phyloP scores from a whole-genome alignment of 768 basidiomycete species.

The Saitozyma sp. region DNA sequence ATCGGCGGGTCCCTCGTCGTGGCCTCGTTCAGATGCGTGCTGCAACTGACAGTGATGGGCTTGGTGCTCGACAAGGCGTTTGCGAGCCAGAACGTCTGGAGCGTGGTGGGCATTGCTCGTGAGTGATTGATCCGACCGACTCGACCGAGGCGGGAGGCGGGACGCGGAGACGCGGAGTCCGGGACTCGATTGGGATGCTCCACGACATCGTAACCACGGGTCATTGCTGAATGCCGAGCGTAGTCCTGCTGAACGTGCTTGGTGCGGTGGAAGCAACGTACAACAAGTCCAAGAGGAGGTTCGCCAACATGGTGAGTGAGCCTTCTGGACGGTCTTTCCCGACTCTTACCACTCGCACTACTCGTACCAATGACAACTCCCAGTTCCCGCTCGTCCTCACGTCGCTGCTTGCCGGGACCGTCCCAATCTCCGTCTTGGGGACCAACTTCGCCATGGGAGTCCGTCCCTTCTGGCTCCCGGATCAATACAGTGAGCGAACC shows the following conservation, averaged over 20 bases:
- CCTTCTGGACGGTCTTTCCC: not conserved
- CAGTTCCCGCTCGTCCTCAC: conserved; percentile 69
- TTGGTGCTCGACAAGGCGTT: conserved; percentile 72
- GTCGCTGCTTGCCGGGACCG: conserved; percentile 71
- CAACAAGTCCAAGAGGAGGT: conserved; percentile 75
- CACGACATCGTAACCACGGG: too few relatives aligned
- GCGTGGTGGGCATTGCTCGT: conserved; percentile 72
- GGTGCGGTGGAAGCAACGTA: conserved; percentile 77
- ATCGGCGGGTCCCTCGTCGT: conserved; percentile 68
- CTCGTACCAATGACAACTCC: not conserved
- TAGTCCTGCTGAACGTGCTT: conserved; percentile 70
- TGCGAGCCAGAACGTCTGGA: conserved; percentile 71
- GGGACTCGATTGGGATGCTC: too few relatives aligned
- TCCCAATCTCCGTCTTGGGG: conserved; percentile 76
- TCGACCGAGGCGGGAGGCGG: too few relatives aligned
- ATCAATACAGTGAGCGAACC: conserved; percentile 68
- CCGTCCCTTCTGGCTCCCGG: conserved; percentile 78
- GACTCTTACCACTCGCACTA: not conserved
- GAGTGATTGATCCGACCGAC: conserved; percentile 46
- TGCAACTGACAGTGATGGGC: conserved; percentile 75
- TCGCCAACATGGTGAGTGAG: conserved; percentile 65
- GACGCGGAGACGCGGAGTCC: not conserved
- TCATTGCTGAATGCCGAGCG: not conserved
- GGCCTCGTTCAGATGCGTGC: conserved; percentile 70
- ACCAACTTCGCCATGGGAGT: conserved; percentile 72